A percentile compares a stretch with the other conserved stretches of the same genome.
Conservation (phyloP, 192 early-diverging fungal species). For the Gaertneriomyces sp. region DNA sequence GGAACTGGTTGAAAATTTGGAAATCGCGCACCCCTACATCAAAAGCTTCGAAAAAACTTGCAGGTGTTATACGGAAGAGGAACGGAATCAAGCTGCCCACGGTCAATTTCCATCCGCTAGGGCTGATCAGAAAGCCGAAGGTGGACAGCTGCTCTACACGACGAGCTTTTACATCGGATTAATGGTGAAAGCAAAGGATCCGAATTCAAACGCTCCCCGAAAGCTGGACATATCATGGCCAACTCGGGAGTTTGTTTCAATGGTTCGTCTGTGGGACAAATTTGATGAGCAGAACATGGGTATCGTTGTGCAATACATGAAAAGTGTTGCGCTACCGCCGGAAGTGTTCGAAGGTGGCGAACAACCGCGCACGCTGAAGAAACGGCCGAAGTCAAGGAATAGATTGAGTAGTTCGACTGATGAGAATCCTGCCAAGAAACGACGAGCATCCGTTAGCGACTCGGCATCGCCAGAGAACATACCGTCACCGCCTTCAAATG, state of each 20-base stretch:
- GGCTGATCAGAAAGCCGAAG: constrained; percentile 18
- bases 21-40: constrained; percentile 84
- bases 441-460: constrained; percentile 18
- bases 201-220: constrained; percentile 37
- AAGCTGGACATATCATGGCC: constrained; percentile 78
- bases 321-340: constrained; percentile 32
- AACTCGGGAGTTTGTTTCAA: constrained; percentile 73
- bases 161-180: constrained; percentile 91
- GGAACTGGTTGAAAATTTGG: constrained; percentile 70
- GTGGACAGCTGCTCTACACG: constrained; percentile 52
- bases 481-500: too few relatives aligned
- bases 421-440: constrained; percentile 31
- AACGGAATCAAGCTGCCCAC: constrained; percentile 61
- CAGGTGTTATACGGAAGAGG: constrained; percentile 61
- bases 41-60: constrained; percentile 76
- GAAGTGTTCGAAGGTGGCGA: constrained; percentile 41
- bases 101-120: constrained; percentile 49
- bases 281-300: constrained; percentile 68
- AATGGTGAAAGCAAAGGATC: constrained; percentile 55
- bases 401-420: constrained; percentile 8
- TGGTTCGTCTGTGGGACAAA: constrained; percentile 79
- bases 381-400: constrained; percentile 31
- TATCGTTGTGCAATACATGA: constrained; percentile 55
- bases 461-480: background rate
- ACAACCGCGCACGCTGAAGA: constrained; percentile 31